A percentile compares a stretch with the other conserved stretches of the same genome.
phyloP scores from a whole-genome alignment of 805 yeast genomes.

The Hyphopichia homilentoma region DNA sequence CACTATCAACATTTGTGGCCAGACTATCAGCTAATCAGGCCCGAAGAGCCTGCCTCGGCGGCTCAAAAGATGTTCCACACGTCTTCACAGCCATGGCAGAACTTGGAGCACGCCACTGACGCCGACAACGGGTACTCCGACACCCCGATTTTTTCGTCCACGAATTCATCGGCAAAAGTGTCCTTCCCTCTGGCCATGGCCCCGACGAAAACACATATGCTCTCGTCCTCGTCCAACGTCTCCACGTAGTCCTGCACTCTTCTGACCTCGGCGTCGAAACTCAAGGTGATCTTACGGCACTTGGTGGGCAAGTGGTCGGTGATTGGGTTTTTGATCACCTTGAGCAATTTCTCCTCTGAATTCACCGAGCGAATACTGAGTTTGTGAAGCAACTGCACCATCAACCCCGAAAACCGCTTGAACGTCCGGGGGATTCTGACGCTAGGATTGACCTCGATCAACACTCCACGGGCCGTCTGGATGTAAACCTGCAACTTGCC shows the following conservation, averaged over 20 bases:
- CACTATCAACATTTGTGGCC: too few relatives aligned
- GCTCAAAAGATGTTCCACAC: slow-evolving; percentile 87
- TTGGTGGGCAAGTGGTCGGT: slow-evolving; percentile 96
- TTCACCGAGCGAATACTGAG: slow-evolving; percentile 91
- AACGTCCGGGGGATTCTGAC: slow-evolving; percentile 98
- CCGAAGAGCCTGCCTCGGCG: too few relatives aligned
- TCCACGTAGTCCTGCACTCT: slow-evolving; percentile 85
- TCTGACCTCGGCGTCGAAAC: slow-evolving; percentile 85
- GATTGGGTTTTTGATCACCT: slow-evolving; percentile 94
- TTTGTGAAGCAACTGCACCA: slow-evolving; percentile 94
- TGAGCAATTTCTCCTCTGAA: slow-evolving; percentile 89
- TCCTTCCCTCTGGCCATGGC: slow-evolving; percentile 99
- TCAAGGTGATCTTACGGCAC: slow-evolving; percentile 88
- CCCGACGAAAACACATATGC: slow-evolving; percentile 97
- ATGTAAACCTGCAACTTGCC: slow-evolving; percentile 95
- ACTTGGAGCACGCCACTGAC: slow-evolving; percentile 95
- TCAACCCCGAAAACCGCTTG: slow-evolving; percentile 93
- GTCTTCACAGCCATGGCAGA: slow-evolving; percentile 98
- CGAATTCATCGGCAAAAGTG: slow-evolving; percentile 94
- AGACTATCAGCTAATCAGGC: too few relatives aligned
- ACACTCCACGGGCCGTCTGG: slow-evolving; percentile 91
- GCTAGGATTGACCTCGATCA: slow-evolving; percentile 92
- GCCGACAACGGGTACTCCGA: slow-evolving; percentile 95
- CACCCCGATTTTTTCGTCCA: slow-evolving; percentile 93
- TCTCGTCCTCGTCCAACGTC: slow-evolving; percentile 80